phyloP scores from a whole-genome alignment of 2,329 filamentous ascomycete species.

The Aspergillus brasiliensis region DNA sequence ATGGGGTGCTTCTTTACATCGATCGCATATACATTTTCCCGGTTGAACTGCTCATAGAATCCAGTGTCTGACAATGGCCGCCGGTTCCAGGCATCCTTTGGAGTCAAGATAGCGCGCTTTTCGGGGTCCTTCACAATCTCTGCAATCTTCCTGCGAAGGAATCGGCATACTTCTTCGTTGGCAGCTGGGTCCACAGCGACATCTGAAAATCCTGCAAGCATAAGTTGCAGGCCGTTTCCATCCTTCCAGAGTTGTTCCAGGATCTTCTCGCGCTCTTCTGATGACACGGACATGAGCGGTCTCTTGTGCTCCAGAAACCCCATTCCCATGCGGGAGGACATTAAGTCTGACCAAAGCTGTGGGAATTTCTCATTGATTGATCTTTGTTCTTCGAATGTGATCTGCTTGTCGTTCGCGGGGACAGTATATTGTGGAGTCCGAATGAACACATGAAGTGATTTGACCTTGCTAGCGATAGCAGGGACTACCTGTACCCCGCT shows the following conservation, averaged over 20 bases:
- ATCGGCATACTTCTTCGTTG: constrained; percentile 43
- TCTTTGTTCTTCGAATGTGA: constrained; percentile 29
- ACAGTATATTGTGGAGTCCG: constrained; percentile 42
- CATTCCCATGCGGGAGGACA: constrained; percentile 11
- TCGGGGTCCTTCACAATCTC: constrained; percentile 34
- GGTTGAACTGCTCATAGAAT: constrained; percentile 37
- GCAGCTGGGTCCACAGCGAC: constrained; percentile 38
- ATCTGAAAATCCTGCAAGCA: constrained; percentile 37
- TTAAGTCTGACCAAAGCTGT: constrained; percentile 3
- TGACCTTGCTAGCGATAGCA: constrained; percentile 29
- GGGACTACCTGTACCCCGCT: constrained; percentile 32
- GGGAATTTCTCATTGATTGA: constrained; percentile 15
- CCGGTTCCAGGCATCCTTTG: constrained; percentile 20
- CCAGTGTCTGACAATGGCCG: constrained; percentile 22
- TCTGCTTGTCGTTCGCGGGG: constrained; percentile 32
- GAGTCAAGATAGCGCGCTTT: constrained; percentile 29
- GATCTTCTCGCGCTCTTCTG: constrained; percentile 12
- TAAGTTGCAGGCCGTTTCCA: constrained; percentile 12
- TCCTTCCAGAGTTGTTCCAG: constrained; percentile 14
- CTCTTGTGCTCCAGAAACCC: constrained; percentile 11
- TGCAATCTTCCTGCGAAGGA: constrained; percentile 38
- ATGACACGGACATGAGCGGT: constrained; percentile 3
- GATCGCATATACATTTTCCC: constrained; percentile 49
- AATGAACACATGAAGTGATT: constrained; percentile 35
- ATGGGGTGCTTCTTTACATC: constrained; percentile 33